Percentiles rank a stretch among this genome's conserved stretches.
Conservation (phyloP, 2,329 filamentous ascomycete genomes). For the Epichloe typhina region DNA sequence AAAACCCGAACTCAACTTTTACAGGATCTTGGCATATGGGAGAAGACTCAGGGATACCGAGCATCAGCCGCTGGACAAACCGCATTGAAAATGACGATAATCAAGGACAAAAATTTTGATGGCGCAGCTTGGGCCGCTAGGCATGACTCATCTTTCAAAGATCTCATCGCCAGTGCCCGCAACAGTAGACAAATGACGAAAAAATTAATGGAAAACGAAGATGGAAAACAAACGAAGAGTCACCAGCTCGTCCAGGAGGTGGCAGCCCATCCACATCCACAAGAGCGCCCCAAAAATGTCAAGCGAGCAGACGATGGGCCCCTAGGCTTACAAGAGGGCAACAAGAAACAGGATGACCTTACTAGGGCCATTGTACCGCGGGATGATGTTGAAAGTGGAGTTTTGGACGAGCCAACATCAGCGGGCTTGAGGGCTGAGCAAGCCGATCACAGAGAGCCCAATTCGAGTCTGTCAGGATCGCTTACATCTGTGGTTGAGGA, state of each 20-base stretch:
- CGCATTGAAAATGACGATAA: conserved; percentile 25
- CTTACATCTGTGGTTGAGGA: not conserved
- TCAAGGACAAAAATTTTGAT: conserved; percentile 87
- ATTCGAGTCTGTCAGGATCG: not conserved
- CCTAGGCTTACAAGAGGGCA: not conserved
- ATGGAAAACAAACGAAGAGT: not conserved
- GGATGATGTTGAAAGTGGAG: not conserved
- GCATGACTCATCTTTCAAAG: conserved; percentile 64
- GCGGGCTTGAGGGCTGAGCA: not conserved
- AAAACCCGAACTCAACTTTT: conserved; percentile 59
- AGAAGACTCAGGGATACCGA: conserved; percentile 61
- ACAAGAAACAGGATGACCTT: not conserved
- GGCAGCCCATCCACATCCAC: not conserved
- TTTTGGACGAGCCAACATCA: not conserved
- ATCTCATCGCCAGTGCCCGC: conserved; percentile 65
- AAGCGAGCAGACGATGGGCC: not conserved
- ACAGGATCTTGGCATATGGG: conserved; percentile 74
- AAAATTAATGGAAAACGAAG: not conserved
- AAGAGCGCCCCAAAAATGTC: not conserved
- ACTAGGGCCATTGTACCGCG: not conserved
- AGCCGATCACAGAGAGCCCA: not conserved
- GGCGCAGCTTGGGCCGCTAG: conserved; percentile 58
- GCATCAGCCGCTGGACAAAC: conserved; percentile 27
- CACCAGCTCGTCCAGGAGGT: not conserved
- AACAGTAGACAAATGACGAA: conserved; percentile 23